Evolutionary conservation across 139 green algal genomes (phyloP).

Genomic region (Chlorella sp.): DNA sequence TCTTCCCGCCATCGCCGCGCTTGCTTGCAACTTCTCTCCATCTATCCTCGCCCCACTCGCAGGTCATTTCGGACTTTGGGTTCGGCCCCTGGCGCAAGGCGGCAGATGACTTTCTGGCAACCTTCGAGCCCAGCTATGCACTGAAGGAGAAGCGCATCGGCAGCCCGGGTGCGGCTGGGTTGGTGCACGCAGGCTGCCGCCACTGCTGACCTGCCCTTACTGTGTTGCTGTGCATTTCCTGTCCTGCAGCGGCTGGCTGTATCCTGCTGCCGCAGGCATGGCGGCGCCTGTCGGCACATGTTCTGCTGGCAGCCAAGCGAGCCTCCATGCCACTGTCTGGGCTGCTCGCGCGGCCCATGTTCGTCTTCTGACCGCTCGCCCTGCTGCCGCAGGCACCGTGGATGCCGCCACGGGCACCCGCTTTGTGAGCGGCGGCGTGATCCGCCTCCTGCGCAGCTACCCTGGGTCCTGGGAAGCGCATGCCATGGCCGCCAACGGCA

Average conservation of each 20-base stretch:
- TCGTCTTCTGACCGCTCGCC: too few relatives aligned
- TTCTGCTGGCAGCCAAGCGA: too few relatives aligned
- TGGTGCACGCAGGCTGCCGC: too few relatives aligned
- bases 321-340: too few relatives aligned
- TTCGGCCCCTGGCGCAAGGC: constrained; percentile 64
- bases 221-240: too few relatives aligned
- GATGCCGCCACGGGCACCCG: constrained; percentile 47
- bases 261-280: too few relatives aligned
- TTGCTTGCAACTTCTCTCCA: neutral
- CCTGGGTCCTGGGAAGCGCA: constrained; percentile 39
- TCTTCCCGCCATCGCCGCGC: too few relatives aligned
- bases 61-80: constrained; percentile 62
- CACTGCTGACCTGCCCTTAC: too few relatives aligned
- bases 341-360: too few relatives aligned
- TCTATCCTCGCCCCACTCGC: neutral
- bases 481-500: constrained; percentile 52
- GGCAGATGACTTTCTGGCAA: constrained; percentile 60
- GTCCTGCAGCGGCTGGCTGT: too few relatives aligned
- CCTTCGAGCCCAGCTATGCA: constrained; percentile 47
- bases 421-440: constrained; percentile 55
- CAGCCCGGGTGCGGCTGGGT: neutral
- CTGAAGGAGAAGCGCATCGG: constrained; percentile 51
- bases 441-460: constrained; percentile 49
- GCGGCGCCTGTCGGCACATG: too few relatives aligned
- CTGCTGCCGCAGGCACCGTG: constrained; percentile 36